Evolutionary conservation across 345 rosid genomes (phyloP).

Genomic region (Gossypium anomalum): DNA sequence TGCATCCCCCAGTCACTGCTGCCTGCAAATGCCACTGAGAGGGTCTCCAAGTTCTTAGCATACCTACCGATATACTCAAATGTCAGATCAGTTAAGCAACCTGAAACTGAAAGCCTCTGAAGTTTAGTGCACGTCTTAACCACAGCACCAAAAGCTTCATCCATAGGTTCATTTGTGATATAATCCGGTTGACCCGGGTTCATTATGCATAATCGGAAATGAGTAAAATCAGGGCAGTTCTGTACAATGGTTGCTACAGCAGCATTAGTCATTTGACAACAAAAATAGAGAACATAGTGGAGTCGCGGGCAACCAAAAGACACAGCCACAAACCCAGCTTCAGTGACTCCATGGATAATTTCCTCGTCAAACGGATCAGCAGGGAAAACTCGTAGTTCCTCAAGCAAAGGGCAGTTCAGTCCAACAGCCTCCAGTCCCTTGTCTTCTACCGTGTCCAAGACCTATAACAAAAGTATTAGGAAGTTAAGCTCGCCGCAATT

Average conservation of each 20-base stretch:
- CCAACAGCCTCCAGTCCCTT: slow-evolving; percentile 62
- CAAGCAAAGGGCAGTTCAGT: slow-evolving; percentile 47
- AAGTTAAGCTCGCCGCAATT: not conserved
- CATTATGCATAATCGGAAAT: slow-evolving; percentile 74
- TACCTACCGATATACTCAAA: slow-evolving; percentile 60
- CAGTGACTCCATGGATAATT: slow-evolving; percentile 48
- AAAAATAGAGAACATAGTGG: slow-evolving; percentile 63
- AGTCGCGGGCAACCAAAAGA: slow-evolving; percentile 57
- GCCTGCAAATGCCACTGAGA: slow-evolving; percentile 76
- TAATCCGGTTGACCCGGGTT: slow-evolving; percentile 62
- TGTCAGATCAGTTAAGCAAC: slow-evolving; percentile 54
- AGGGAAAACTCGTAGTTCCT: slow-evolving; percentile 75
- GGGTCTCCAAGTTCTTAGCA: slow-evolving; percentile 68
- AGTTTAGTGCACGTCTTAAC: slow-evolving; percentile 62
- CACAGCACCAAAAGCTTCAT: slow-evolving; percentile 73
- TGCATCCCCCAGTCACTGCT: slow-evolving; percentile 69
- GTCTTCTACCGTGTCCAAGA: slow-evolving; percentile 62
- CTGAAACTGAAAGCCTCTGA: slow-evolving; percentile 62
- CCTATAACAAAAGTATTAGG: slow-evolving; percentile 33
- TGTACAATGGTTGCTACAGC: slow-evolving; percentile 57
- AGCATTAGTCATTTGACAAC: slow-evolving; percentile 69
- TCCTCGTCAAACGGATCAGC: slow-evolving; percentile 58
- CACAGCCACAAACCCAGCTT: slow-evolving; percentile 57
- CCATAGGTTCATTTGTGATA: slow-evolving; percentile 55
- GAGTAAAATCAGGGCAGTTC: slow-evolving; percentile 70